Evolutionary conservation across 345 rosid genomes (phyloP).

Genomic region (Luvunga scandens): DNA sequence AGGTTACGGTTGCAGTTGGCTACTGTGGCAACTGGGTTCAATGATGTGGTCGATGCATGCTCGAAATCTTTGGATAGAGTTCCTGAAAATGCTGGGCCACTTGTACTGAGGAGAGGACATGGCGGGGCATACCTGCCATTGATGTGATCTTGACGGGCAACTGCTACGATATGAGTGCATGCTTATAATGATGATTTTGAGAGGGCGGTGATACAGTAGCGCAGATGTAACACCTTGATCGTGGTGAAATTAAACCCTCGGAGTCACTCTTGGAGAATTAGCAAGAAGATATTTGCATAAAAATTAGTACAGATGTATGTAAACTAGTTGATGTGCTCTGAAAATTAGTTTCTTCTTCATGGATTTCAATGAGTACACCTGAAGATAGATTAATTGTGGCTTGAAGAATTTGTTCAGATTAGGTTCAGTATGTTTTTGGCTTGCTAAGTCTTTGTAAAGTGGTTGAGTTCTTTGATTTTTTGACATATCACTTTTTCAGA

Average conservation of each 20-base stretch:
- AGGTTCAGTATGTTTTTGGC: background rate
- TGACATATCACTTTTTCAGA: background rate
- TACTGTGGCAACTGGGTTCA: slow-evolving; percentile 71
- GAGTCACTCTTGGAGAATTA: background rate
- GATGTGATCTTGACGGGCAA: slow-evolving; percentile 32
- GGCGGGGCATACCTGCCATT: slow-evolving; percentile 96
- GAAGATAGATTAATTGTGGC: background rate
- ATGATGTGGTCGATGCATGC: slow-evolving; percentile 60
- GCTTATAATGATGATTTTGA: background rate
- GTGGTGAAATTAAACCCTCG: background rate
- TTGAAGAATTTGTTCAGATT: background rate
- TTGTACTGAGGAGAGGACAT: slow-evolving; percentile 80
- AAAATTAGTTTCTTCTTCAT: background rate
- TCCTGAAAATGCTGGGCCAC: slow-evolving; percentile 75
- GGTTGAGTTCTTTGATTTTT: background rate
- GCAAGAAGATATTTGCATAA: background rate
- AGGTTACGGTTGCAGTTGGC: slow-evolving; percentile 79
- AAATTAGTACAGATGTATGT: background rate
- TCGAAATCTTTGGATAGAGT: slow-evolving; percentile 62
- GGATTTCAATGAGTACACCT: background rate
- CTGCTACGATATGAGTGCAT: background rate
- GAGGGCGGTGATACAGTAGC: background rate
- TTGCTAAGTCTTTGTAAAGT: background rate
- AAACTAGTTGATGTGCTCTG: background rate
- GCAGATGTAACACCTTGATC: background rate